Conservation (phyloP, 2,329 filamentous ascomycete genomes). For the Orbilia ellipsospora region DNA sequence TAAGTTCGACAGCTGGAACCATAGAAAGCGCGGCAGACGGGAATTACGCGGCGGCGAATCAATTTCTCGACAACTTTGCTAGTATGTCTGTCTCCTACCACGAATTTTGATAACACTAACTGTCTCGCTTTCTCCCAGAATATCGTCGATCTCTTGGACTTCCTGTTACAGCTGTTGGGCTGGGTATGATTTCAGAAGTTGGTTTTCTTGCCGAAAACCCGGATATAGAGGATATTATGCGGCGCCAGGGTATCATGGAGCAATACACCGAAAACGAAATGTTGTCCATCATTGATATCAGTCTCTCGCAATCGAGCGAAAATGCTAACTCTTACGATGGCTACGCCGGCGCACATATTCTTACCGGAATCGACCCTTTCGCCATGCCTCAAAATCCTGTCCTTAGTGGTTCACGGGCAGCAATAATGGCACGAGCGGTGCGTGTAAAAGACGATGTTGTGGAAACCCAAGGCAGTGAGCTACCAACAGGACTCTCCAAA, state of each 20-base stretch:
- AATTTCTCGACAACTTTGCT: constrained; percentile 62
- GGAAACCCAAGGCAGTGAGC: no score
- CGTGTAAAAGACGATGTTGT: no score
- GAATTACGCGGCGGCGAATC: constrained; percentile 66
- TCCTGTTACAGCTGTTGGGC: constrained; percentile 57
- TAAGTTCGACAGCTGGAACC: constrained; percentile 62
- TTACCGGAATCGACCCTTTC: constrained; percentile 32
- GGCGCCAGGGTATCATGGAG: no score
- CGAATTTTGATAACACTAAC: constrained; percentile 54
- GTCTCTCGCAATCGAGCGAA: constrained; percentile 3
- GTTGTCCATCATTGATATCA: constrained; percentile 24
- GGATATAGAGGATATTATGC: constrained; percentile 18
- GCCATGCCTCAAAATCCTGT: no score
- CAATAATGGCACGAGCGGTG: no score
- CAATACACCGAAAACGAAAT: constrained; percentile 32
- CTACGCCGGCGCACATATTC: constrained; percentile 10
- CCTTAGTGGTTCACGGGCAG: no score
- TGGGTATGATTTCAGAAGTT: constrained; percentile 58
- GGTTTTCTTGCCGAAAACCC: constrained; percentile 60
- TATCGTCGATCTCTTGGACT: constrained; percentile 59
- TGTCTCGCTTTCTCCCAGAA: constrained; percentile 56
- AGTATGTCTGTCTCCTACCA: constrained; percentile 23
- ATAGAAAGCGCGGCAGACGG: constrained; percentile 63
- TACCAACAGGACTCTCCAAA: no score
- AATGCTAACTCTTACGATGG: no score